A percentile compares a stretch with the other conserved stretches of the same genome.
Conservation (phyloP, 805 yeast species). For the Cyberlindnera euphorbiae region DNA sequence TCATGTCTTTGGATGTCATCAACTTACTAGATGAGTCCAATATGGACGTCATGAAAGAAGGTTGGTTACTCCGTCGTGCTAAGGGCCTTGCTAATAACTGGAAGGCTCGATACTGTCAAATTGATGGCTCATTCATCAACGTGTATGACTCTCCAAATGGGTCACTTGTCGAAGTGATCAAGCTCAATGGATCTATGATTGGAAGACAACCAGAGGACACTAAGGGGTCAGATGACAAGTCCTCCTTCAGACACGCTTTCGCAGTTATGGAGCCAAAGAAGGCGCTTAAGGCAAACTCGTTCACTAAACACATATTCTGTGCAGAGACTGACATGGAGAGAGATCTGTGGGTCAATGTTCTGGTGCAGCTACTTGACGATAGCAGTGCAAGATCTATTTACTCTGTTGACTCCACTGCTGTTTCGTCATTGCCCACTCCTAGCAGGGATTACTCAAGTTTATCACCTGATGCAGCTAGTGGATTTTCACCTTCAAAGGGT, state of each 20-base stretch:
- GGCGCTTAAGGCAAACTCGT: constrained; percentile 17
- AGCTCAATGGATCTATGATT: constrained; percentile 46
- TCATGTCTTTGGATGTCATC: constrained; percentile 62
- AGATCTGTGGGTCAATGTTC: constrained; percentile 60
- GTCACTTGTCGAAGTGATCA: constrained; percentile 45
- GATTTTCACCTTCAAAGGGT: constrained; percentile 6
- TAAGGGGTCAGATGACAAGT: constrained; percentile 24
- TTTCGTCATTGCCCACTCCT: constrained; percentile 4
- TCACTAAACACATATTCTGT: constrained; percentile 60
- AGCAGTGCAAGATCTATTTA: constrained; percentile 8
- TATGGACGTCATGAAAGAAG: constrained; percentile 54
- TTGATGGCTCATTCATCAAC: constrained; percentile 54
- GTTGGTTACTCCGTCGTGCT: constrained; percentile 57
- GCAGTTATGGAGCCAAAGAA: constrained; percentile 45
- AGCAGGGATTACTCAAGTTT: background rate
- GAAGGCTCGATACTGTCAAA: constrained; percentile 66
- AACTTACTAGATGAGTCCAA: constrained; percentile 50
- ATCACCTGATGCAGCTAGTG: constrained; percentile 3
- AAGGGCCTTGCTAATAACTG: constrained; percentile 61
- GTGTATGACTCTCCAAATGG: constrained; percentile 58
- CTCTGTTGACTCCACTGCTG: constrained; percentile 6
- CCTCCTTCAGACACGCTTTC: constrained; percentile 52
- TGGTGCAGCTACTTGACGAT: constrained; percentile 32
- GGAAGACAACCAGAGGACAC: constrained; percentile 42
- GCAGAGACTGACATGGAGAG: constrained; percentile 77